Evolutionary conservation across 805 yeast species (phyloP).

Genomic region (Blastobotrys parvus): DNA sequence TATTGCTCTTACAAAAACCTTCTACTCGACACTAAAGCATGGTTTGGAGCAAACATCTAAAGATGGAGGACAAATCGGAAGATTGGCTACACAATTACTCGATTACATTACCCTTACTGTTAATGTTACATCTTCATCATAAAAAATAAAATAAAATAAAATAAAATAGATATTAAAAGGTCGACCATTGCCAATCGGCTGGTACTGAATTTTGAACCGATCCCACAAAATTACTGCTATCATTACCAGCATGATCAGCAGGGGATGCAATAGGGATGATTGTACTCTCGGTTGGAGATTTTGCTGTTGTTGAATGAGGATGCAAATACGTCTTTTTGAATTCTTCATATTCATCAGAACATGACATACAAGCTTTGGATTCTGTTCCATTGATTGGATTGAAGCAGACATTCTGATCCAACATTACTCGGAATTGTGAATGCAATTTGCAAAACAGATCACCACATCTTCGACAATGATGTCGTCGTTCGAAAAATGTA

Average conservation of each 20-base stretch:
- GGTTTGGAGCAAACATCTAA: slow-evolving; percentile 45
- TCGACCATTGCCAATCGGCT: slow-evolving; percentile 76
- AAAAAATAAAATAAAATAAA: no score
- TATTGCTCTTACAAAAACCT: slow-evolving; percentile 43
- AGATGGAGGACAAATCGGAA: slow-evolving; percentile 70
- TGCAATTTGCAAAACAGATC: slow-evolving; percentile 70
- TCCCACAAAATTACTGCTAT: slow-evolving; percentile 31
- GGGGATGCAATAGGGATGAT: no score
- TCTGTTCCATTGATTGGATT: slow-evolving; percentile 55
- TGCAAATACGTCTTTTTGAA: slow-evolving; percentile 16
- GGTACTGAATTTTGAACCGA: slow-evolving; percentile 36
- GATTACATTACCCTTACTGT: no score
- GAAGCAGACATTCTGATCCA: slow-evolving; percentile 41
- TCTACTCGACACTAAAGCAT: slow-evolving; percentile 38
- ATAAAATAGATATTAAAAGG: slow-evolving; percentile 35
- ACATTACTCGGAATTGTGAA: slow-evolving; percentile 45
- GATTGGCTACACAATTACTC: slow-evolving; percentile 28
- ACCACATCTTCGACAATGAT: slow-evolving; percentile 82
- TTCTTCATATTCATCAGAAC: slow-evolving; percentile 53
- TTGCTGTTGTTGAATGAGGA: slow-evolving; percentile 5
- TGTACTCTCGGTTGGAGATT: background rate
- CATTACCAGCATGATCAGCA: background rate
- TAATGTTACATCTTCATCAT: background rate
- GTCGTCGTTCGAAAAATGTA: slow-evolving; percentile 70
- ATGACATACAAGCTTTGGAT: slow-evolving; percentile 61